Conservation (phyloP, 1,284 basidiomycete genomes). For the Sporisorium graminicola region DNA sequence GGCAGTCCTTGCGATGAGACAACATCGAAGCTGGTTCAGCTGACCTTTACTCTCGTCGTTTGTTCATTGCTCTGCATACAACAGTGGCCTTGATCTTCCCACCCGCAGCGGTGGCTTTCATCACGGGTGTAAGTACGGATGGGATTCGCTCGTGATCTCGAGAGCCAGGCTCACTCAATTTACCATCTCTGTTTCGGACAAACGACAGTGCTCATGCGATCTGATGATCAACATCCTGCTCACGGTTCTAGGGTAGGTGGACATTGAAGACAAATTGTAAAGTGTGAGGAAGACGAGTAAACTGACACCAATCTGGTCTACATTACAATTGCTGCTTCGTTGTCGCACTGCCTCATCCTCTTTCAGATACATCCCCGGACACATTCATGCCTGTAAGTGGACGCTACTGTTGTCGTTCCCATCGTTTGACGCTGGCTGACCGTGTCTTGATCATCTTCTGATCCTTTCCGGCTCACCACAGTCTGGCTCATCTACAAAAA, state of each 20-base stretch:
- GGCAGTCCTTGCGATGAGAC: background rate
- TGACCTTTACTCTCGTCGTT: background rate
- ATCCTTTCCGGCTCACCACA: background rate
- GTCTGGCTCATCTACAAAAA: conserved; percentile 58
- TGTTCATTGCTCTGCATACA: background rate
- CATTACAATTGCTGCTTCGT: background rate
- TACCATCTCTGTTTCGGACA: background rate
- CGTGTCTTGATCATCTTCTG: too few species aligned
- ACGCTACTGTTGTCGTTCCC: background rate
- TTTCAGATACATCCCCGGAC: conserved; percentile 45
- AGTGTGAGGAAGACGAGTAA: background rate
- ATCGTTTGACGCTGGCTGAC: background rate
- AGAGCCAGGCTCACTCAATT: background rate
- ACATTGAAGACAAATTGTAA: background rate
- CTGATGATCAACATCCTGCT: conserved; percentile 83
- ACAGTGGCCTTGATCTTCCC: conserved; percentile 77
- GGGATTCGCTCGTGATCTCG: background rate
- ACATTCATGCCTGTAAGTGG: conserved; percentile 48
- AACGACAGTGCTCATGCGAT: conserved; percentile 71
- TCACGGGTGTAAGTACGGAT: conserved; percentile 74
- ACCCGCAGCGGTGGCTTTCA: conserved; percentile 76
- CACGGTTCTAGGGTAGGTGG: conserved; percentile 74
- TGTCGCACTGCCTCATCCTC: background rate
- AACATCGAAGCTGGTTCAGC: background rate
- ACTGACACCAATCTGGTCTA: background rate